Evolutionary conservation across 176 grass and related monocot genomes (phyloP).

Genomic region (Zizania latifolia): DNA sequence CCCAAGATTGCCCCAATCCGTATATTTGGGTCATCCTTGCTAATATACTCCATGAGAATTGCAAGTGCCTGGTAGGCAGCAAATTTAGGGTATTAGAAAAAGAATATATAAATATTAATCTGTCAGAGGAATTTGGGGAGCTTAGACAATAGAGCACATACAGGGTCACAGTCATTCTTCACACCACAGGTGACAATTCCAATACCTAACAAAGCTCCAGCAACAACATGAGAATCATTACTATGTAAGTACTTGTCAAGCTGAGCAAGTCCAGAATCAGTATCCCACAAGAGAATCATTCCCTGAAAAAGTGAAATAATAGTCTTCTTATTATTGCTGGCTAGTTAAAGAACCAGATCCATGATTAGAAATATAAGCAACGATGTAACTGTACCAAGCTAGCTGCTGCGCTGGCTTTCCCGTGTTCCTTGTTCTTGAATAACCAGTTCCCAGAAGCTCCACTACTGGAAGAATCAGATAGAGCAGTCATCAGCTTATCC

Average conservation of each 20-base stretch:
- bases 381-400: conserved; percentile 61
- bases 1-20: conserved; percentile 92
- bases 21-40: conserved; percentile 79
- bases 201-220: conserved; percentile 93
- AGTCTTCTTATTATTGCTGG: not conserved
- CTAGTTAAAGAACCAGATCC: conserved; percentile 9
- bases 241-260: conserved; percentile 94
- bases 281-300: conserved; percentile 98
- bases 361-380: conserved; percentile 16
- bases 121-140: not conserved
- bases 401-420: conserved; percentile 88
- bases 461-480: conserved; percentile 71
- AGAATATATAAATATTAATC: not conserved
- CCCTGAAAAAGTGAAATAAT: conserved; percentile 43
- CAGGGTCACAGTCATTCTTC: conserved; percentile 96
- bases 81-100: conserved; percentile 3
- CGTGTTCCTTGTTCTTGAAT: conserved; percentile 99
- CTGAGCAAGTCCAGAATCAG: conserved; percentile 80
- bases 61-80: conserved; percentile 68
- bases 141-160: conserved; percentile 34
- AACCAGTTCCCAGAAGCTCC: conserved; percentile 83
- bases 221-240: conserved; percentile 85
- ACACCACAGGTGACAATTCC: conserved; percentile 86
- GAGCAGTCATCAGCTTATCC: conserved; percentile 93
- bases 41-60: conserved; percentile 85